Base-by-base conservation (phyloP, 371 early-diverging fungal species). In the Mucor velutinosus region DNA sequence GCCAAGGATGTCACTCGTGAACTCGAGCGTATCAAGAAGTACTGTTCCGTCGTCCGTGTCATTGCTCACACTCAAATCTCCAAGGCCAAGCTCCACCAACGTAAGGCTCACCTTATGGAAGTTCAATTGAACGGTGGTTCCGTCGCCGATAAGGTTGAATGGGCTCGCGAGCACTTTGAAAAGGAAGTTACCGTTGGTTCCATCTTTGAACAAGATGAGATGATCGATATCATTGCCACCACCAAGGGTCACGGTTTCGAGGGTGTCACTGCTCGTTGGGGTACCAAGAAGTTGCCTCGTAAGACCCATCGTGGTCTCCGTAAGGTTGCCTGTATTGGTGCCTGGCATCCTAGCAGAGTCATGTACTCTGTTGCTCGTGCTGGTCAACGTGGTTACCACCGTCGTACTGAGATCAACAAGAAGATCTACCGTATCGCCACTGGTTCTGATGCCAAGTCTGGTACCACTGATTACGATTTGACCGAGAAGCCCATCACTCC, bases 271-370 rank as follows among this genome's bases (percentile, higher is more conserved):
- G 94, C 94, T 81, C 98, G 99, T 94, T 99, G 99, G 99, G 99
- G 99, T 79, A 97, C 97, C 87, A 99, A 97, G 91, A 99, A 98
- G 92, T 94, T 99, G 71, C 99, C 99, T 66, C 93, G 99, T 86
- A 99, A 99, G 95, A 99, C 99, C 57, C 99, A 99, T 88, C 96
- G 96, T 87, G 99, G 99, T 95, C 92, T 97, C 75, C 95, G 99
- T 81, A 99, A 99, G 94, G 99, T 99, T 72, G 99, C 99, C 75
- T 99, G 99, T 94, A 99, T 99, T 81, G 99, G 99, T 85, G 99
- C 99, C 71, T 99, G 99, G 99, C 99, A 99, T 91, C 99, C 99
- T 82, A 89, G 94, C 78, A 93, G 99, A 72, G 99, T 99, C 86
- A 97, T 98, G 98, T 98, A 90, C 93, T 95, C 99, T 64, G 99